These are phyloP conservation scores for Puccinia hordei DNA, from an alignment of 1,284 basidiomycete species.

Conservation along the genomic window DNA sequence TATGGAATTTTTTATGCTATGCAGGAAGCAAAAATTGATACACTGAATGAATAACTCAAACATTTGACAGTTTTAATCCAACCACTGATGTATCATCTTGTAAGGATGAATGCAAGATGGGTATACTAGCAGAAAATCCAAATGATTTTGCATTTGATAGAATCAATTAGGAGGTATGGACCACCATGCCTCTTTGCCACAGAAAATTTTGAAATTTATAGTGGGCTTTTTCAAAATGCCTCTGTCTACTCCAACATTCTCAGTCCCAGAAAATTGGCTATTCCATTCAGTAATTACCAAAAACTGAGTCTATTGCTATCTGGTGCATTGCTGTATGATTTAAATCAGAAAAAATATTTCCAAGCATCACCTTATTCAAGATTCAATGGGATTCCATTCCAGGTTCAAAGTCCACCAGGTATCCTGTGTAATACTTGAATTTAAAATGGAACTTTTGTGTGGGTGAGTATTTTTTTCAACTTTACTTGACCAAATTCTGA, in stretches of 20 bases:
- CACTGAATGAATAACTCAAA: conserved; percentile 58
- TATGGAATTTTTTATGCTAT: conserved; percentile 59
- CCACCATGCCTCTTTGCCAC: conserved; percentile 12
- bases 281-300: neutral
- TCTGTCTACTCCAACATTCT: conserved; percentile 10
- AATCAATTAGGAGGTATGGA: conserved; percentile 51
- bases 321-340: neutral
- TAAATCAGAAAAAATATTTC: no score
- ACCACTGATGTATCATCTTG: neutral
- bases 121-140: conserved; percentile 62
- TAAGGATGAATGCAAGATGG: conserved; percentile 55
- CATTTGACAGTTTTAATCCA: neutral
- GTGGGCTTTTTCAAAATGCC: neutral
- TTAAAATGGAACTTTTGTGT: no score
- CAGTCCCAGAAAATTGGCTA: neutral
- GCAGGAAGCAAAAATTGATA: conserved; percentile 51
- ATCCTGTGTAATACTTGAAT: no score
- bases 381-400: no score
- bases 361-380: no score
- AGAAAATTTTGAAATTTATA: conserved; percentile 31
- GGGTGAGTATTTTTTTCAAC: no score
- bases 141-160: conserved; percentile 54
- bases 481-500: no score
- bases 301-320: neutral
- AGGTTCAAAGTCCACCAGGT: no score